A percentile compares a stretch with the other conserved stretches of the same genome.
phyloP scores from a whole-genome alignment of 2,329 filamentous ascomycete genomes.

The Microcyclospora tardicrescens region DNA sequence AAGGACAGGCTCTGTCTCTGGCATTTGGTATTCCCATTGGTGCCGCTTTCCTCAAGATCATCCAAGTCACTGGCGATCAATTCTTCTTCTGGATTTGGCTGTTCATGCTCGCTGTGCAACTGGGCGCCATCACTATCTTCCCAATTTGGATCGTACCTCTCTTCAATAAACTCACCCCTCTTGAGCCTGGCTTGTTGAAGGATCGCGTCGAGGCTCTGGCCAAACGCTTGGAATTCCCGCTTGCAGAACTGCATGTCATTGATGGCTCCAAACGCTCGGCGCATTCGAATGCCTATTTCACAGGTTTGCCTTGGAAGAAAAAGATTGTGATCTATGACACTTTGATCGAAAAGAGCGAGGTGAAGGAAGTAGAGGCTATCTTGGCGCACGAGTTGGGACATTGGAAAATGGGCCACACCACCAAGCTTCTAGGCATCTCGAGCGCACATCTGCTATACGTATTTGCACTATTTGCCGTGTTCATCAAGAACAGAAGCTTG shows the following conservation, averaged over 20 bases:
- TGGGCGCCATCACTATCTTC: slow-evolving; percentile 93
- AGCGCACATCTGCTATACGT: slow-evolving; percentile 92
- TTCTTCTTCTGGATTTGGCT: slow-evolving; percentile 99
- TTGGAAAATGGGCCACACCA: slow-evolving; percentile 94
- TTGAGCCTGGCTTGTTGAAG: slow-evolving; percentile 80
- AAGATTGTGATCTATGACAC: slow-evolving; percentile 99
- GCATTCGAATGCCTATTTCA: slow-evolving; percentile 91
- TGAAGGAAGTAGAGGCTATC: slow-evolving; percentile 86
- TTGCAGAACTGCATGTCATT: slow-evolving; percentile 88
- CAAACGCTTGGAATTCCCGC: slow-evolving; percentile 73
- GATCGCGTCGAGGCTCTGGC: slow-evolving; percentile 75
- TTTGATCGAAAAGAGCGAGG: slow-evolving; percentile 84
- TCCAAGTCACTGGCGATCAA: slow-evolving; percentile 80
- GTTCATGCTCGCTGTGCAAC: slow-evolving; percentile 76
- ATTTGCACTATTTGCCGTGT: slow-evolving; percentile 90
- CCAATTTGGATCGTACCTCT: slow-evolving; percentile 85
- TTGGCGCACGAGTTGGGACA: slow-evolving; percentile 92
- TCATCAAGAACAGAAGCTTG: slow-evolving; percentile 86
- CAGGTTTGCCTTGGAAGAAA: slow-evolving; percentile 96
- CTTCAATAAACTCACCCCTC: slow-evolving; percentile 95
- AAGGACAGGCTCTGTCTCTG: slow-evolving; percentile 71
- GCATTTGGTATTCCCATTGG: slow-evolving; percentile 77
- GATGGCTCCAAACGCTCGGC: slow-evolving; percentile 79
- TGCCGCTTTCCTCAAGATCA: slow-evolving; percentile 82
- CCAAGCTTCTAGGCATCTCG: slow-evolving; percentile 67